Evolutionary conservation across 176 grass and related monocot species (phyloP).

Genomic region (Cenchrus fungigraminus): DNA sequence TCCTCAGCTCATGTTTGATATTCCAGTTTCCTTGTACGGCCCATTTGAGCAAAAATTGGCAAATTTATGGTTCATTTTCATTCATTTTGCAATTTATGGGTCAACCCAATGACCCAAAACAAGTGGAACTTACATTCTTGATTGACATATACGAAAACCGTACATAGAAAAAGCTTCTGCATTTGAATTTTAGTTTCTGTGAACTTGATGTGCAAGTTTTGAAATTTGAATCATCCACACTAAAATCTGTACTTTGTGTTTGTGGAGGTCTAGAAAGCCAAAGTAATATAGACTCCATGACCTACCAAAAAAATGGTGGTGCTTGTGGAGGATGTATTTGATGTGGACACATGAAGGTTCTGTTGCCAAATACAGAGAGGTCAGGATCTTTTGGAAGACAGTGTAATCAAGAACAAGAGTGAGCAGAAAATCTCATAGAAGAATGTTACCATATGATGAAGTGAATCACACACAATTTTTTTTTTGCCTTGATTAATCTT

Average conservation of each 20-base stretch:
- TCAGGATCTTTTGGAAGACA: slow-evolving; percentile 11
- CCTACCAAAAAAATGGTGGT: neutral
- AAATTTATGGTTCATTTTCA: too few species aligned
- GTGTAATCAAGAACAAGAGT: neutral
- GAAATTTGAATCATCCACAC: neutral
- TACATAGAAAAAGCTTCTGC: neutral
- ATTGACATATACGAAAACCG: neutral
- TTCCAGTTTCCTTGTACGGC: neutral
- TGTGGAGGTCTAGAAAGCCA: neutral
- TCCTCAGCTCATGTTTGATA: neutral
- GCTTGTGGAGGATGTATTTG: neutral
- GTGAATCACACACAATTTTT: neutral
- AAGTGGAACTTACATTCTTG: too few species aligned
- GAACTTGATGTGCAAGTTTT: neutral
- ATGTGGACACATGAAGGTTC: slow-evolving; percentile 11
- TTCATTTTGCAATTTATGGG: too few species aligned
- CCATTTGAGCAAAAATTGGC: too few species aligned
- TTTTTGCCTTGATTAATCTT: neutral
- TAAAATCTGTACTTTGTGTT: neutral
- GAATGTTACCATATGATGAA: neutral
- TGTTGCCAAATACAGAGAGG: slow-evolving; percentile 27
- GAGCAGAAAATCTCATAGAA: neutral
- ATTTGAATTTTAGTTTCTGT: slow-evolving; percentile 12
- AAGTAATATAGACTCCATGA: neutral
- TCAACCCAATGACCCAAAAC: too few species aligned